A percentile compares a stretch with the other conserved stretches of the same genome.
Evolutionary conservation across 352 stramenopile species (phyloP).

Genomic region (Phytophthora litchii): DNA sequence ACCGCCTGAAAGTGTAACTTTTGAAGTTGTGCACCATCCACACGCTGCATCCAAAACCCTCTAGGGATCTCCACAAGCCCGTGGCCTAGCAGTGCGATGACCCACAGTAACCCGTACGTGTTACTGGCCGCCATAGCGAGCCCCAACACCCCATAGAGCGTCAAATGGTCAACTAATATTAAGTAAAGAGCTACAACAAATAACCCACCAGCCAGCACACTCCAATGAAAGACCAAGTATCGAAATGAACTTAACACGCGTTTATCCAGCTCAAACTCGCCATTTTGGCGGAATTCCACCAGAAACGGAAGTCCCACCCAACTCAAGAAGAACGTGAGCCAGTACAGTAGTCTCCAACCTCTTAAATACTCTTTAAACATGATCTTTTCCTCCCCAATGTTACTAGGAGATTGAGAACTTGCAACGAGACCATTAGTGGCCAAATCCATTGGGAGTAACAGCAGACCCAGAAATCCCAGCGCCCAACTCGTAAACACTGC

Average conservation of each 20-base stretch:
- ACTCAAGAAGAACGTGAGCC: slow-evolving; percentile 65
- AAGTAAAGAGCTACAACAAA: slow-evolving; percentile 53
- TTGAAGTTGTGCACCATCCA: slow-evolving; percentile 46
- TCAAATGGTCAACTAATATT: slow-evolving; percentile 64
- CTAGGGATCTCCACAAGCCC: slow-evolving; percentile 68
- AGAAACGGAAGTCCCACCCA: slow-evolving; percentile 71
- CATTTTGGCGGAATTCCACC: slow-evolving; percentile 63
- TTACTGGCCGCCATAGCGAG: slow-evolving; percentile 69
- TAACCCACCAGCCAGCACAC: slow-evolving; percentile 38
- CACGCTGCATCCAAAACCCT: slow-evolving; percentile 48
- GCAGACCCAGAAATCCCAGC: slow-evolving; percentile 61
- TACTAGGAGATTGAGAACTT: not conserved
- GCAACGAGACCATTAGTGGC: slow-evolving; percentile 38
- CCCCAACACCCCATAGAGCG: slow-evolving; percentile 47
- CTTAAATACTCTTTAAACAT: slow-evolving; percentile 30
- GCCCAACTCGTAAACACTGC: slow-evolving; percentile 67
- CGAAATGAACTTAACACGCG: slow-evolving; percentile 44
- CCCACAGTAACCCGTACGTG: slow-evolving; percentile 69
- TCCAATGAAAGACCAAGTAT: slow-evolving; percentile 65
- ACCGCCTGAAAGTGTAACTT: slow-evolving; percentile 59
- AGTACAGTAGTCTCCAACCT: slow-evolving; percentile 69
- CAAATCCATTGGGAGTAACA: slow-evolving; percentile 72
- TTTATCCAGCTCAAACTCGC: slow-evolving; percentile 57
- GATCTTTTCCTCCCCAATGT: slow-evolving; percentile 6
- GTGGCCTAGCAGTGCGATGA: slow-evolving; percentile 67